Base-by-base conservation (phyloP, 2,329 filamentous ascomycete genomes). In the Scytalidium sp. region DNA sequence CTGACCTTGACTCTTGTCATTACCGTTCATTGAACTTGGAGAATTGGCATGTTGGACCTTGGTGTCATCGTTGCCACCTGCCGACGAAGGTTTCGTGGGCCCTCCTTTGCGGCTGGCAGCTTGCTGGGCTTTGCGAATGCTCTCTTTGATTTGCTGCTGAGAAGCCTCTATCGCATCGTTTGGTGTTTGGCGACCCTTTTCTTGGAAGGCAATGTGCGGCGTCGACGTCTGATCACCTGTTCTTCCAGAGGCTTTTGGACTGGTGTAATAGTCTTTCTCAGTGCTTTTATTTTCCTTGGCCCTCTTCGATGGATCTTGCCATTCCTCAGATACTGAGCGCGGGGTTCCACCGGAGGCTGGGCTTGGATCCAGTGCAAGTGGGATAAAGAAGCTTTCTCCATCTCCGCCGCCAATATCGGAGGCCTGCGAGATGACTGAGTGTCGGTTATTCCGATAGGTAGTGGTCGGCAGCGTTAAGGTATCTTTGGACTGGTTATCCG, bases 151-250 rank as follows among this genome's bases (percentile, higher is more conserved):
- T 70, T 68, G 60, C 75, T 84, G 20, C 74, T 36, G 70, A 43
- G 79, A 73, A 1, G 76, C 72, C 32, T 78, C 79, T 23, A 81
- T 75, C 20, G 82, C 70, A 10, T 85, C 81, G 2, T 83, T 81
- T 1, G 84, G 84, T 3, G 77, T 70, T 52, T 83, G 78, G 41
- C 88, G 81, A 2, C 83, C 82, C 68, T 92, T 94, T 61, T 96
- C 90, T 66, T 96, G 90, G 65, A 91, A 95, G 19, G 90, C 88
- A 60, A 96, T 96, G 62, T 96, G 91, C n/a, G 91, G 90, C 15
- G 89, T 91, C 2, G 84, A 80, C 51, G 72, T 66, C 49, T 74
- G 72, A n/a, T 52, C 51, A 9, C 43, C 29, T 6, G 61, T 56
- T 15, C 69, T 57, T 2, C 64, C 52, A 19, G 67, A 58, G n/a